Conservation (phyloP, 495 filamentous ascomycete genomes). For the Penicillium silybi region DNA sequence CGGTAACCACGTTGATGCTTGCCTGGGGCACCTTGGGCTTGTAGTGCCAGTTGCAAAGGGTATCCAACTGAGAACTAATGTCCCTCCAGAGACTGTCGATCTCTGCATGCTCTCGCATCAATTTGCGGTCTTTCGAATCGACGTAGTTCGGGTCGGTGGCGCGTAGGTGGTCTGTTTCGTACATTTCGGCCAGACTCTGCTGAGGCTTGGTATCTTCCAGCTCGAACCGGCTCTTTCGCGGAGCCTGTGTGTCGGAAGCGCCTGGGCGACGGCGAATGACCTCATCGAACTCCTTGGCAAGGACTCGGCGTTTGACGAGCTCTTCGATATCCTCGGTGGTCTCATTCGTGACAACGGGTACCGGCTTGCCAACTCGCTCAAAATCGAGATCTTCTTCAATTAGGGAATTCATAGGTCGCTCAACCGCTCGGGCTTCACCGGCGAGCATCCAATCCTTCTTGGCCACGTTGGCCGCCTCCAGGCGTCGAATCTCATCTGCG, state of each 20-base stretch:
- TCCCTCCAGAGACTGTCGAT: constrained; percentile 81
- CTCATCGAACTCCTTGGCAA: constrained; percentile 91
- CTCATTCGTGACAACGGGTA: constrained; percentile 92
- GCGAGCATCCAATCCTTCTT: constrained; percentile 88
- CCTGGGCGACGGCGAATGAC: constrained; percentile 76
- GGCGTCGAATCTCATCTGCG: constrained; percentile 80
- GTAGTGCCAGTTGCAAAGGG: constrained; percentile 91
- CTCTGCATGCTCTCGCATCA: constrained; percentile 78
- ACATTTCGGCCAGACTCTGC: constrained; percentile 85
- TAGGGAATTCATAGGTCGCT: constrained; percentile 84
- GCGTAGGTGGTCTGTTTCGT: constrained; percentile 87
- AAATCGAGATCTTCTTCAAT: constrained; percentile 95
- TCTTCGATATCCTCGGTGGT: constrained; percentile 89
- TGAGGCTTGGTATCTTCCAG: constrained; percentile 83
- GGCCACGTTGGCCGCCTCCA: constrained; percentile 85
- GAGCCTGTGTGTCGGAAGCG: constrained; percentile 38
- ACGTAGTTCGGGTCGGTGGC: constrained; percentile 73
- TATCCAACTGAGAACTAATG: constrained; percentile 75
- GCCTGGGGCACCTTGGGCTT: constrained; percentile 79
- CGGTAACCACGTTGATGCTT: constrained; percentile 76
- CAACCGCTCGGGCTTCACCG: constrained; percentile 80
- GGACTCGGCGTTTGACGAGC: constrained; percentile 88
- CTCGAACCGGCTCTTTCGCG: constrained; percentile 68
- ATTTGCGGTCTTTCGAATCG: constrained; percentile 74
- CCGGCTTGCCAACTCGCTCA: constrained; percentile 91